Conservation (phyloP, 2,329 filamentous ascomycete genomes). For the Claviceps paspali region DNA sequence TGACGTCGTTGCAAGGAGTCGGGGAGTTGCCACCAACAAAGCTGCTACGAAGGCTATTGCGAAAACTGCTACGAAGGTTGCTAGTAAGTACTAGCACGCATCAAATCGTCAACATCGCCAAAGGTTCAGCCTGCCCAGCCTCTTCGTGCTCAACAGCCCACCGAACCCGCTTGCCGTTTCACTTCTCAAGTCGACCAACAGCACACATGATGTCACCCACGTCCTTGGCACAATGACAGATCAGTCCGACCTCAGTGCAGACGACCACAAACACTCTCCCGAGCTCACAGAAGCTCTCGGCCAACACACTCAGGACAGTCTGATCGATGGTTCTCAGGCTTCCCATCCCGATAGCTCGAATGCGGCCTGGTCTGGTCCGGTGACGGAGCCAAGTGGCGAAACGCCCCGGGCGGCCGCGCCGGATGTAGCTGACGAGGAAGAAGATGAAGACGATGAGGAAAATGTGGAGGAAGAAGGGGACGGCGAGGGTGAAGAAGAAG, state of each 20-base stretch:
- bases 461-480: conserved; percentile 15
- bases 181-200: background rate
- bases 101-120: too few species aligned
- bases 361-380: background rate
- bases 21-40: background rate
- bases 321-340: background rate
- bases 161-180: background rate
- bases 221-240: conserved; percentile 6
- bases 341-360: background rate
- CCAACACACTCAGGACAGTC: background rate
- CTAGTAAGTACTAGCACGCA: too few species aligned
- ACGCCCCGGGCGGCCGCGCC: background rate
- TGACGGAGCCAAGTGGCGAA: background rate
- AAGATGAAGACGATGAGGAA: conserved; percentile 25
- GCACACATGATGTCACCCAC: conserved; percentile 4
- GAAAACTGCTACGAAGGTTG: too few species aligned
- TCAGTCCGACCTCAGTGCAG: conserved; percentile 4
- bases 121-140: too few species aligned
- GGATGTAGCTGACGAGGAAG: conserved; percentile 11
- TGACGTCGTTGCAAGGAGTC: conserved; percentile 1
- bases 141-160: background rate
- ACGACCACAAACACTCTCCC: background rate
- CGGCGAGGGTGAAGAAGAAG: conserved; percentile 26
- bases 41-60: too few species aligned
- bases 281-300: background rate